phyloP scores from a whole-genome alignment of 2,329 filamentous ascomycete species.

The Orbilia oligospora region DNA sequence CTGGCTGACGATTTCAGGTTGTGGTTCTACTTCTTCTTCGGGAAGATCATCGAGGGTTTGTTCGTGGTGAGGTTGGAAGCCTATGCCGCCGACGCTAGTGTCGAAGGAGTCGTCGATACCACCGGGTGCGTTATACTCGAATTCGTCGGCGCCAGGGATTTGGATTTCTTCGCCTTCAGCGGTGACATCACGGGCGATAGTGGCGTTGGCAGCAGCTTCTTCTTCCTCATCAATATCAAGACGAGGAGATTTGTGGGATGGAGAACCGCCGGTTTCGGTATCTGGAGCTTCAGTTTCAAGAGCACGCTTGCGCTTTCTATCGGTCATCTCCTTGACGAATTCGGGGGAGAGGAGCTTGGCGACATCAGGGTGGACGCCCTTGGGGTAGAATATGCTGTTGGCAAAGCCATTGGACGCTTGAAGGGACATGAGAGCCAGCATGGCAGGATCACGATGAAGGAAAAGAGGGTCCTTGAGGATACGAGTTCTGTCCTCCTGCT shows the following conservation, averaged over 20 bases:
- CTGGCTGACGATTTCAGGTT: slow-evolving; percentile 67
- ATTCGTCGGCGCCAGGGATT: slow-evolving; percentile 68
- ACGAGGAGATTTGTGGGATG: slow-evolving; percentile 77
- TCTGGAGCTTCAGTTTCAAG: slow-evolving; percentile 51
- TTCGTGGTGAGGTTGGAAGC: slow-evolving; percentile 82
- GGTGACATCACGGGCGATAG: slow-evolving; percentile 71
- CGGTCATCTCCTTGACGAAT: slow-evolving; percentile 80
- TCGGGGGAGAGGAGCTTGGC: slow-evolving; percentile 92
- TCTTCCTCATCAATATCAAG: slow-evolving; percentile 76
- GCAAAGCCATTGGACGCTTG: slow-evolving; percentile 93
- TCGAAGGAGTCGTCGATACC: slow-evolving; percentile 52
- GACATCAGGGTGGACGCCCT: slow-evolving; percentile 77
- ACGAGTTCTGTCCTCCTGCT: slow-evolving; percentile 86
- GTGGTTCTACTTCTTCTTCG: slow-evolving; percentile 69
- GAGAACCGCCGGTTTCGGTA: slow-evolving; percentile 47
- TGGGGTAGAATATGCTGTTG: slow-evolving; percentile 66
- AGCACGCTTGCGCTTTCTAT: slow-evolving; percentile 88
- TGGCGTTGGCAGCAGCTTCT: slow-evolving; percentile 69
- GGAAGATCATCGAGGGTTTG: slow-evolving; percentile 82
- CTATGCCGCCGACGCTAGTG: slow-evolving; percentile 66
- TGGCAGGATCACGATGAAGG: slow-evolving; percentile 86
- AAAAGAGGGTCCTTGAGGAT: slow-evolving; percentile 88
- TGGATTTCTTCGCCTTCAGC: slow-evolving; percentile 69
- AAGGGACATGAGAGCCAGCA: slow-evolving; percentile 90
- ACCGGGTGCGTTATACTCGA: slow-evolving; percentile 36